phyloP scores from a whole-genome alignment of 1,284 basidiomycete species.

The Irpex sp. region DNA sequence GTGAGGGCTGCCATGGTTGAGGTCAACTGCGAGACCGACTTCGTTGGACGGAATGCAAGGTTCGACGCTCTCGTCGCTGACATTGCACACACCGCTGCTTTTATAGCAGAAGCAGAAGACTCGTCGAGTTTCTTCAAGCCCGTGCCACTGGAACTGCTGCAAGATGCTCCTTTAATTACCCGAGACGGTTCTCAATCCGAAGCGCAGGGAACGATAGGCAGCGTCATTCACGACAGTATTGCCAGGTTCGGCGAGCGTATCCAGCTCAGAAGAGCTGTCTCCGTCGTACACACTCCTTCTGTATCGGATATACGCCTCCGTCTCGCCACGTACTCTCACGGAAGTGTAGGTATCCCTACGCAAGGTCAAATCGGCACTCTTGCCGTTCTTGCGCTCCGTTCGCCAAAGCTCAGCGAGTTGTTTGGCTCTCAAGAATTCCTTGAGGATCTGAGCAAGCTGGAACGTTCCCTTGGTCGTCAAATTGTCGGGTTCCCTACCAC shows the following conservation, averaged over 20 bases:
- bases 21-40: conserved; percentile 96
- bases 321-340: conserved; percentile 81
- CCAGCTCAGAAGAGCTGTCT: conserved; percentile 69
- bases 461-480: conserved; percentile 80
- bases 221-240: conserved; percentile 77
- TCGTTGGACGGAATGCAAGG: conserved; percentile 86
- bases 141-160: conserved; percentile 49
- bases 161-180: conserved; percentile 68
- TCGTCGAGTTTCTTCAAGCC: conserved; percentile 38
- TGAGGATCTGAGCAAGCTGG: conserved; percentile 60
- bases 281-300: conserved; percentile 62
- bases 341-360: conserved; percentile 34
- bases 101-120: conserved; percentile 57
- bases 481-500: conserved; percentile 82
- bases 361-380: conserved; percentile 75
- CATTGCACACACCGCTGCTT: conserved; percentile 86
- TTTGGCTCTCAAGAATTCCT: conserved; percentile 43
- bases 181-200: conserved; percentile 31
- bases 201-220: conserved; percentile 52
- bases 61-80: conserved; percentile 78
- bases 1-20: conserved; percentile 87
- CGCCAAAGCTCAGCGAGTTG: conserved; percentile 39
- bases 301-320: conserved; percentile 50
- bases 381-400: conserved; percentile 59
- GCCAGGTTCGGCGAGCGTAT: conserved; percentile 92